Evolutionary conservation across 441 rosid genomes (phyloP).

Genomic region (Pelargonium citronellum): DNA sequence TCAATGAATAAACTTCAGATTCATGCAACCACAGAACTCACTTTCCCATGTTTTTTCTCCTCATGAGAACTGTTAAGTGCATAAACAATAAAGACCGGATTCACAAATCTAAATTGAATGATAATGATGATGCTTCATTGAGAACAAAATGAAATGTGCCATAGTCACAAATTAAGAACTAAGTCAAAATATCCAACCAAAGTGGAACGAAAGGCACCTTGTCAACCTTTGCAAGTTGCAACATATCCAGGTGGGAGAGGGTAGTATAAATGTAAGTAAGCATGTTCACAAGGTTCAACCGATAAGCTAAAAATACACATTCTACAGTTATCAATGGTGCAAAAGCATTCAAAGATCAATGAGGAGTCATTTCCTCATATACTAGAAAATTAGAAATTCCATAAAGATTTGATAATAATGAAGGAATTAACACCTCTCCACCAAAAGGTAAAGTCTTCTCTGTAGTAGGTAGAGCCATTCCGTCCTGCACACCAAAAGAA

Average conservation of each 20-base stretch:
- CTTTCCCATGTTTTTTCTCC: too few relatives aligned
- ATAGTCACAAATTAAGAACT: too few relatives aligned
- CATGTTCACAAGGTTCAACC: background rate
- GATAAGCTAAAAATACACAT: background rate
- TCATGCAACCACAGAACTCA: too few relatives aligned
- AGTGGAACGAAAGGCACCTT: too few relatives aligned
- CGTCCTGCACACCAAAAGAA: constrained; percentile 60
- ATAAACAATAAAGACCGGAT: too few relatives aligned
- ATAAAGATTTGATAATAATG: constrained; percentile 18
- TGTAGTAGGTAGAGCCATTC: constrained; percentile 84
- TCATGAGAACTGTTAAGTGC: too few relatives aligned
- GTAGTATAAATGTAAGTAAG: background rate
- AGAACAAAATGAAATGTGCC: too few relatives aligned
- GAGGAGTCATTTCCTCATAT: constrained; percentile 9
- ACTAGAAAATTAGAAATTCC: constrained; percentile 3
- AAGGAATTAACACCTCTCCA: constrained; percentile 64
- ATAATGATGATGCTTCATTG: too few relatives aligned
- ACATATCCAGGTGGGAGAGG: background rate
- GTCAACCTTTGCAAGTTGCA: too few relatives aligned
- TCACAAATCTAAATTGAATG: too few relatives aligned
- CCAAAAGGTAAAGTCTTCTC: constrained; percentile 93
- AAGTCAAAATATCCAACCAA: too few relatives aligned
- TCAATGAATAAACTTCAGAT: too few relatives aligned
- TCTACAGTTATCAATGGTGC: background rate
- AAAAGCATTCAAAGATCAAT: constrained; percentile 11